phyloP scores from a whole-genome alignment of 2,329 filamentous ascomycete genomes.

The Tothia fuscella region DNA sequence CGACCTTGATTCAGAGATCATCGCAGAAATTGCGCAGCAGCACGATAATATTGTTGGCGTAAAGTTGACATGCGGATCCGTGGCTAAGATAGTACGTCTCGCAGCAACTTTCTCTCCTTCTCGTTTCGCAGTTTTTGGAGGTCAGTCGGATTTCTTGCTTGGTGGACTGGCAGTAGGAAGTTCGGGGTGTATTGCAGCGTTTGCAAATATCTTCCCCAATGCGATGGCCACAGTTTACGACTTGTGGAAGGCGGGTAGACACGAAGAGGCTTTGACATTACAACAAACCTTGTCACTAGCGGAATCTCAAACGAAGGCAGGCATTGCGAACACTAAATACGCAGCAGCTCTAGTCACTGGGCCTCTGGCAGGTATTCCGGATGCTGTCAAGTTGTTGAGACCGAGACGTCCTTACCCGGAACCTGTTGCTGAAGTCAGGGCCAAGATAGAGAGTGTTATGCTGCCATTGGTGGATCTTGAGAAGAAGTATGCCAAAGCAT shows the following conservation, averaged over 20 bases:
- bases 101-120: slow-evolving; percentile 37
- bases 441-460: slow-evolving; percentile 1
- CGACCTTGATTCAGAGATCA: slow-evolving; percentile 55
- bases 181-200: slow-evolving; percentile 44
- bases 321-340: slow-evolving; percentile 58
- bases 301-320: slow-evolving; percentile 53
- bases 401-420: slow-evolving; percentile 51
- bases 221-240: slow-evolving; percentile 47
- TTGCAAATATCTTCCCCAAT: slow-evolving; percentile 46
- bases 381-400: slow-evolving; percentile 44
- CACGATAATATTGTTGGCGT: slow-evolving; percentile 42
- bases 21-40: slow-evolving; percentile 40
- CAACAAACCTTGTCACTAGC: slow-evolving; percentile 52
- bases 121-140: slow-evolving; percentile 56
- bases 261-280: slow-evolving; percentile 46
- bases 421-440: slow-evolving; percentile 14
- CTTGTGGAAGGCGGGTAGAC: slow-evolving; percentile 47
- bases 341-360: slow-evolving; percentile 51
- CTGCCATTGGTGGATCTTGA: background rate
- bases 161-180: slow-evolving; percentile 41
- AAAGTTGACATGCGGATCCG: slow-evolving; percentile 63
- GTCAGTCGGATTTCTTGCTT: slow-evolving; percentile 60
- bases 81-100: slow-evolving; percentile 58
- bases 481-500: background rate
- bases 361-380: slow-evolving; percentile 45